Evolutionary conservation across 2,329 filamentous ascomycete genomes (phyloP).

Genomic region (Anthostomella pinea): DNA sequence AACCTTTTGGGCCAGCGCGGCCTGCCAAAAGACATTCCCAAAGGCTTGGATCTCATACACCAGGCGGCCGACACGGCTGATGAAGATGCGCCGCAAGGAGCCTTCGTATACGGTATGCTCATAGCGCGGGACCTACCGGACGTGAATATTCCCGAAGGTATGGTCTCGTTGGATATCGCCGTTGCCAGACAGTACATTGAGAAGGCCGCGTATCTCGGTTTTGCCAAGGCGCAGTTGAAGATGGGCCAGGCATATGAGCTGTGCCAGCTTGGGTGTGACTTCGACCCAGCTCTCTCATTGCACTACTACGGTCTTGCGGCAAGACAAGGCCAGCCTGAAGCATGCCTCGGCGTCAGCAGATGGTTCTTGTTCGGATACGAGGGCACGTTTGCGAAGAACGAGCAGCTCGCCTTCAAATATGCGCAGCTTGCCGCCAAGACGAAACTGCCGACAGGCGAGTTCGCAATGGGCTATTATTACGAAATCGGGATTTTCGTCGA

Average conservation of each 20-base stretch:
- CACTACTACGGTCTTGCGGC: conserved; percentile 96
- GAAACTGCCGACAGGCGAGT: conserved; percentile 86
- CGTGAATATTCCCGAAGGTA: conserved; percentile 70
- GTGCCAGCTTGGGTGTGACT: conserved; percentile 89
- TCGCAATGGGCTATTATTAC: conserved; percentile 95
- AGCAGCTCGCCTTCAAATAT: conserved; percentile 88
- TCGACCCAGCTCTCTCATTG: conserved; percentile 85
- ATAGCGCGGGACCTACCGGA: conserved; percentile 88
- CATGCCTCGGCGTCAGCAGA: conserved; percentile 93
- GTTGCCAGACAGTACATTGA: conserved; percentile 85
- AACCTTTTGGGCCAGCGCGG: conserved; percentile 90
- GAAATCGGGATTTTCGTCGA: conserved; percentile 92
- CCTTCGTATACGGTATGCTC: conserved; percentile 94
- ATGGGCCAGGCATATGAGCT: conserved; percentile 96
- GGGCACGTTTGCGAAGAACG: conserved; percentile 89
- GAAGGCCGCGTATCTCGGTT: conserved; percentile 93
- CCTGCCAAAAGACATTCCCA: conserved; percentile 74
- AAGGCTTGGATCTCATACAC: conserved; percentile 78
- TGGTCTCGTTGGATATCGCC: conserved; percentile 68
- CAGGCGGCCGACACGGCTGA: conserved; percentile 83
- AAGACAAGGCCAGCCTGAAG: conserved; percentile 87
- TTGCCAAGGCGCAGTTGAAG: conserved; percentile 93
- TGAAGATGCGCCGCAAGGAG: conserved; percentile 94
- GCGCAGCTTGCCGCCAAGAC: conserved; percentile 80
- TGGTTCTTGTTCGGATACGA: conserved; percentile 98